Base-by-base conservation (phyloP, 495 filamentous ascomycete species). In the Penicillium paxilli region DNA sequence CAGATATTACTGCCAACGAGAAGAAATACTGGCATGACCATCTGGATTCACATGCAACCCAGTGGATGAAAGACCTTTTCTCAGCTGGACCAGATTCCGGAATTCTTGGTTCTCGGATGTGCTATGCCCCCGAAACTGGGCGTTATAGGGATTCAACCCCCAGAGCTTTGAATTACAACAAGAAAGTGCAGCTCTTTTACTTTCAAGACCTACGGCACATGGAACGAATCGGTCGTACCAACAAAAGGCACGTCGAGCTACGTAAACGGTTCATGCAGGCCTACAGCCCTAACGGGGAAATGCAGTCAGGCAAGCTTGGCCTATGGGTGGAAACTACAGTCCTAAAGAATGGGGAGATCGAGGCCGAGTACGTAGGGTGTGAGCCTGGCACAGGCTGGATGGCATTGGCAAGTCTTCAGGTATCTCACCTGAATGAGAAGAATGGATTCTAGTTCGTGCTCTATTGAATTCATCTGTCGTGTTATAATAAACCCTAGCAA, bases 361-460 rank as follows among this genome's bases (percentile, higher is more conserved):
- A 67, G 42, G 60, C 57, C 20, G 68, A 71, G 51, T 69, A 71
- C 55, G 49, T 71, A 17, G 68, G 68, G 6, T 69, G 68, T 37
- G 11, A 47, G 21, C 58, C 66, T 30, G 64, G 64, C 5, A 71
- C 68, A 17, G 68, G 68, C 1, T 52, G 49, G 49, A 33, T 52
- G 49, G 49, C 49, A 19, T 16, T 40, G n/a, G 35, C 35, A 40
- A 16, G 17, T 17, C 17, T 9, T 5, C n/a, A 40, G n/a, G n/a
- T n/a, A n/a, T n/a, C n/a, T n/a, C n/a, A n/a, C n/a, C n/a, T n/a
- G n/a, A n/a, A n/a, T n/a, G n/a, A n/a, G n/a, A n/a, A n/a, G n/a
- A n/a, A n/a, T n/a, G n/a, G n/a, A n/a, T n/a, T n/a, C n/a, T n/a
- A n/a, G n/a, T n/a, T n/a, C n/a, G n/a, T n/a, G n/a, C n/a, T n/a